Conservation (phyloP, 768 basidiomycete genomes). For the Ephemerocybe angulata region DNA sequence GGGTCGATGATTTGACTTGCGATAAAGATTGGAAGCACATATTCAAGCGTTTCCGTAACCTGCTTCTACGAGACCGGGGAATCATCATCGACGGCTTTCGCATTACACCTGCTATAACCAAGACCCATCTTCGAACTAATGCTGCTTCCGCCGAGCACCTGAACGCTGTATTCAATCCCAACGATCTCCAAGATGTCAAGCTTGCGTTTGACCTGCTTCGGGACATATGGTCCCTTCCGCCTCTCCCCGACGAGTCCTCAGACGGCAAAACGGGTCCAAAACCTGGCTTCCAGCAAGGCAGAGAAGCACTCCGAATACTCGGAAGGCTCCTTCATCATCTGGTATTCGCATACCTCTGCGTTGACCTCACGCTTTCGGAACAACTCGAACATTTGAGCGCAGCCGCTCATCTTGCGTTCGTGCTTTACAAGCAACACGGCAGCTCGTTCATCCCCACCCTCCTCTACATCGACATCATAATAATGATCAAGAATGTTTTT, state of each 20-base stretch:
- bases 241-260: not conserved
- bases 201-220: constrained; percentile 20
- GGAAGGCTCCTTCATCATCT: constrained; percentile 15
- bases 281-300: not conserved
- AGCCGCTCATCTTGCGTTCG: constrained; percentile 26
- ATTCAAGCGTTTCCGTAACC: no score
- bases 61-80: no score
- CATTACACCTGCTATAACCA: no score
- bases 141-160: no score
- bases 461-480: constrained; percentile 29
- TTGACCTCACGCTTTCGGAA: constrained; percentile 25
- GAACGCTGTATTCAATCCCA: no score
- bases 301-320: not conserved
- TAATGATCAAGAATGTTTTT: constrained; percentile 41
- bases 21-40: no score
- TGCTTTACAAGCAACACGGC: constrained; percentile 10
- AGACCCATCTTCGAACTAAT: no score
- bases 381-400: constrained; percentile 32
- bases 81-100: no score
- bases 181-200: constrained; percentile 24
- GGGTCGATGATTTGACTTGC: no score
- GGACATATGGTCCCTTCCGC: not conserved
- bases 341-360: constrained; percentile 25
- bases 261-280: not conserved
- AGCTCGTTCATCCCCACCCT: constrained; percentile 20